Conservation (phyloP, 2,329 filamentous ascomycete genomes). For the Exophiala oligosperma region DNA sequence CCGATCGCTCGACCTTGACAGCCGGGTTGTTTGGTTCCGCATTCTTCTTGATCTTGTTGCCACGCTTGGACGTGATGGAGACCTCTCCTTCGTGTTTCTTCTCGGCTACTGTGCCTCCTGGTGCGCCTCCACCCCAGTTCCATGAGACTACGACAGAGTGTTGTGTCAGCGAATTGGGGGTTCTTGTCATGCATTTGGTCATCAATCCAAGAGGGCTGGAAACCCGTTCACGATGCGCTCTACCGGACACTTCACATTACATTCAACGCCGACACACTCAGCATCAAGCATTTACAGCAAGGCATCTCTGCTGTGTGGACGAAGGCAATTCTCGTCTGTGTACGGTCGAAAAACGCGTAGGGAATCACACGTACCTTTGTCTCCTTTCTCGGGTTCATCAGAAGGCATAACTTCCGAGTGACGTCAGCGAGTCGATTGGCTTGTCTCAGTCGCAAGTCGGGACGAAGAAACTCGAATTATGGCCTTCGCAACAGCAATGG, state of each 20-base stretch:
- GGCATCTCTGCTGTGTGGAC: too few species aligned
- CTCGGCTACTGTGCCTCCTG: constrained; percentile 59
- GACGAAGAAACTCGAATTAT: too few species aligned
- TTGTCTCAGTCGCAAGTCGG: too few species aligned
- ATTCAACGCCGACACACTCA: too few species aligned
- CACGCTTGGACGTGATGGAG: constrained; percentile 60
- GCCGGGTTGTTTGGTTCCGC: constrained; percentile 62
- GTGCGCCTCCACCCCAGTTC: constrained; percentile 59
- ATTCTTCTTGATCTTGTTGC: constrained; percentile 66
- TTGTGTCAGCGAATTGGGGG: not conserved
- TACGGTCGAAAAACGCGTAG: not conserved
- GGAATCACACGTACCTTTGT: constrained; percentile 44
- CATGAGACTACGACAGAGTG: constrained; percentile 56
- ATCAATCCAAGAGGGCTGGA: too few species aligned
- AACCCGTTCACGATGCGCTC: too few species aligned
- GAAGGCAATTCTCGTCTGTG: not conserved
- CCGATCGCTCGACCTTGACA: constrained; percentile 58
- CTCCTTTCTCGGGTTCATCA: constrained; percentile 52
- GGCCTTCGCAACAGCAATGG: constrained; percentile 19
- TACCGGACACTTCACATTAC: too few species aligned
- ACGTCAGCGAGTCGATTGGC: constrained; percentile 18
- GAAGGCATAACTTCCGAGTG: constrained; percentile 41
- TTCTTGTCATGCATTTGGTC: too few species aligned
- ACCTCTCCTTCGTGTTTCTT: constrained; percentile 60
- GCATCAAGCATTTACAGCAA: too few species aligned